These are phyloP conservation scores for Periconia sp. DNA, from an alignment of 2,329 filamentous ascomycete genomes.

Conservation along the genomic window DNA sequence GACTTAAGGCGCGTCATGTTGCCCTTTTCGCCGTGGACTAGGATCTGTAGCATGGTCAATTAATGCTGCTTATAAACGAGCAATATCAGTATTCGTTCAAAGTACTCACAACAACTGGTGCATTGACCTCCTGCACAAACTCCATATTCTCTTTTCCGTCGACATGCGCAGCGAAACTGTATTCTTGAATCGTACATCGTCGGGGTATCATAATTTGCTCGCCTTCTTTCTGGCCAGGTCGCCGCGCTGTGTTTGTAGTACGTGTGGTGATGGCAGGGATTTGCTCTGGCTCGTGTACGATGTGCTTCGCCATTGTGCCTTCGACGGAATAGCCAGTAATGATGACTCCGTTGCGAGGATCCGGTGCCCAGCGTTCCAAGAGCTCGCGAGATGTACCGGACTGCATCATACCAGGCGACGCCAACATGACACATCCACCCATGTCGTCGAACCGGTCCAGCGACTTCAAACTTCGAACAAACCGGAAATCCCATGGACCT, in stretches of 20 bases:
- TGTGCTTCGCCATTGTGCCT: constrained; percentile 95
- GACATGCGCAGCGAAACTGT: constrained; percentile 94
- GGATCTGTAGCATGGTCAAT: constrained; percentile 61
- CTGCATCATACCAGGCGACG: constrained; percentile 96
- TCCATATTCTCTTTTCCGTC: constrained; percentile 94
- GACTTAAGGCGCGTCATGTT: constrained; percentile 98
- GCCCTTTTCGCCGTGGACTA: constrained; percentile 95
- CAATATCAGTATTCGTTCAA: background rate
- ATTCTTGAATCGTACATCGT: constrained; percentile 90
- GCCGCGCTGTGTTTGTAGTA: constrained; percentile 54
- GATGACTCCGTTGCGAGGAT: constrained; percentile 95
- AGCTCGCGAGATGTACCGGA: constrained; percentile 92
- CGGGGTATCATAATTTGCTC: constrained; percentile 90
- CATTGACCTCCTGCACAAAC: constrained; percentile 92
- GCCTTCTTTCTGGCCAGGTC: constrained; percentile 65
- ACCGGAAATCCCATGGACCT: constrained; percentile 96
- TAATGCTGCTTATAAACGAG: background rate
- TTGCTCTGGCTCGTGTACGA: constrained; percentile 91
- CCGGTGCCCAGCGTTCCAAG: constrained; percentile 93
- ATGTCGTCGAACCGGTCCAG: constrained; percentile 96
- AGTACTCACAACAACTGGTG: constrained; percentile 82
- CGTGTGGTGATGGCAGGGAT: constrained; percentile 89
- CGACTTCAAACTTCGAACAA: constrained; percentile 86
- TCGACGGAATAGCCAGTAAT: constrained; percentile 99
- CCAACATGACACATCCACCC: constrained; percentile 94